A percentile compares a stretch with the other conserved stretches of the same genome.
Conservation (phyloP, 768 basidiomycete species). For the Hypholoma sublateritium region DNA sequence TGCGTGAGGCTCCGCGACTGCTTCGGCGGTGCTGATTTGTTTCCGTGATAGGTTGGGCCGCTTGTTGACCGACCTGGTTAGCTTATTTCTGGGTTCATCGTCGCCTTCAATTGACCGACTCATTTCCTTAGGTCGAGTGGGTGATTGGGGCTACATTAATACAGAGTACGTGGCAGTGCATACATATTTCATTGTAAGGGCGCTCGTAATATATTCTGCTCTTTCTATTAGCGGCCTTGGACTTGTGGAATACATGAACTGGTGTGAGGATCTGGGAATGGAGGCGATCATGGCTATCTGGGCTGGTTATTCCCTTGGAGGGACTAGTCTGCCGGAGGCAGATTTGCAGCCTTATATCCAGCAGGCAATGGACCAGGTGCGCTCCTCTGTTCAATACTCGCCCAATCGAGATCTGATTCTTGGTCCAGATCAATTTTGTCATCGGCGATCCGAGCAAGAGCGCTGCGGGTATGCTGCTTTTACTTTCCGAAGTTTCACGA, state of each 20-base stretch:
- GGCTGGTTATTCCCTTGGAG: conserved; percentile 57
- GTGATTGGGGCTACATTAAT: conserved; percentile 63
- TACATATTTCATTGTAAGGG: not conserved
- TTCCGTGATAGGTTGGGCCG: conserved; percentile 38
- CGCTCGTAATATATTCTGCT: not conserved
- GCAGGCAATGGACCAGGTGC: conserved; percentile 55
- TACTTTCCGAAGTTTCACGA: not conserved
- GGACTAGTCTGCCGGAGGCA: conserved; percentile 41
- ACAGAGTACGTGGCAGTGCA: conserved; percentile 44
- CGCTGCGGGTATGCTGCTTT: conserved; percentile 27
- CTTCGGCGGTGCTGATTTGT: not conserved
- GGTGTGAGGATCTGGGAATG: conserved; percentile 61
- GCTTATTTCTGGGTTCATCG: not conserved
- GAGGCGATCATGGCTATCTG: conserved; percentile 66
- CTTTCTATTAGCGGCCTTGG: conserved; percentile 46
- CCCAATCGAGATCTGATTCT: not conserved
- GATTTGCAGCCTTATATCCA: conserved; percentile 53
- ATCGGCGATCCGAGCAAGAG: conserved; percentile 51
- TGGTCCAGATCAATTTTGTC: conserved; percentile 54
- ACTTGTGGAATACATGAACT: conserved; percentile 53
- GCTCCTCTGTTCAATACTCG: not conserved
- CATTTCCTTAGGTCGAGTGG: conserved; percentile 39
- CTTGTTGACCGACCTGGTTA: conserved; percentile 43
- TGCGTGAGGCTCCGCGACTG: conserved; percentile 17
- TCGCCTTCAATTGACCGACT: not conserved